These are phyloP conservation scores for Sarcomyxa edulis DNA, from an alignment of 768 basidiomycete species.

Conservation along the genomic window DNA sequence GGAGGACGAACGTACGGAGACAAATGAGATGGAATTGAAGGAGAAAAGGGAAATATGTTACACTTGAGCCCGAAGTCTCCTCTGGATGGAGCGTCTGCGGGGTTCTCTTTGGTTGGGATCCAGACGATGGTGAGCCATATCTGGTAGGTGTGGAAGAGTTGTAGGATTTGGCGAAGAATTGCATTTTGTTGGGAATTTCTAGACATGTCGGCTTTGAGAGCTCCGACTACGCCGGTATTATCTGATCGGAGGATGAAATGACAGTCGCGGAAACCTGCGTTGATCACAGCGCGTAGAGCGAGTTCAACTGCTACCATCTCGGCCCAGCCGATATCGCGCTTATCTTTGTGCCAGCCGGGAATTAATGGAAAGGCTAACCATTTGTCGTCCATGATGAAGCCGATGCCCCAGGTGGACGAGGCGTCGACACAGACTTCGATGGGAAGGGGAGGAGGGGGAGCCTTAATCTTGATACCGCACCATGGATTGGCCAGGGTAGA, in stretches of 20 bases:
- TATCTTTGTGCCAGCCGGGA: constrained; percentile 13
- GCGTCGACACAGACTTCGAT: constrained; percentile 19
- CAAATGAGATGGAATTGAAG: no score
- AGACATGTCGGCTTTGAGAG: constrained; percentile 18
- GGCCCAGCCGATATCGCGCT: constrained; percentile 24
- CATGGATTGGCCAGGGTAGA: neutral
- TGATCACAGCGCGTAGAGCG: constrained; percentile 9
- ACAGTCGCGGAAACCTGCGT: constrained; percentile 5
- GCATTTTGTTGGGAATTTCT: constrained; percentile 22
- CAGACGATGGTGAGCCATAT: constrained; percentile 22
- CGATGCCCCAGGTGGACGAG: constrained; percentile 23
- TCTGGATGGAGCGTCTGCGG: constrained; percentile 17
- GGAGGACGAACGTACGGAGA: no score
- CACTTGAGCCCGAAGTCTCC: no score
- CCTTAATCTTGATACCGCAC: no score
- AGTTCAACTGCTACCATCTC: constrained; percentile 23
- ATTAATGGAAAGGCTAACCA: constrained; percentile 21
- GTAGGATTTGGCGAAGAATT: constrained; percentile 19
- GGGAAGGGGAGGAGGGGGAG: neutral
- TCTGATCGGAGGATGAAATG: constrained; percentile 21
- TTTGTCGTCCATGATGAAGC: constrained; percentile 11
- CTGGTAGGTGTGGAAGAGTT: constrained; percentile 13
- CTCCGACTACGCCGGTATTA: constrained; percentile 25
- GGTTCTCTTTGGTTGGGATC: constrained; percentile 16
- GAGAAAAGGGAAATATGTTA: no score